Conservation (phyloP, 2,329 filamentous ascomycete genomes). For the Xylaria sp. region DNA sequence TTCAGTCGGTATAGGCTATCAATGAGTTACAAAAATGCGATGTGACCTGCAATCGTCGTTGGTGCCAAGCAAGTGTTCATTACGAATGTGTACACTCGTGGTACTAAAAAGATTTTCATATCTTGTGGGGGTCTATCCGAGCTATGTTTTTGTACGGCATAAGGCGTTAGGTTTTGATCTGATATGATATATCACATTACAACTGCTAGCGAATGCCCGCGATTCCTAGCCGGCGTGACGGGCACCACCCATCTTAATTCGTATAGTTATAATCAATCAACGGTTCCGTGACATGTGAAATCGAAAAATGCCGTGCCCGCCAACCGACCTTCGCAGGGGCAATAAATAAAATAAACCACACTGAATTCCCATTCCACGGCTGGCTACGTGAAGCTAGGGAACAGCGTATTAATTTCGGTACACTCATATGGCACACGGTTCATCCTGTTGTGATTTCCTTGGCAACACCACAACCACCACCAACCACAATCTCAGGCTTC, state of each 20-base stretch:
- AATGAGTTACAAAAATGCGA: neutral
- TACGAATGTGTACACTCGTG: too few relatives aligned
- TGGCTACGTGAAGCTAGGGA: slow-evolving; percentile 4
- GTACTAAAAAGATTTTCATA: neutral
- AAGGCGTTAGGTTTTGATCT: too few relatives aligned
- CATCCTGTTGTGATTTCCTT: slow-evolving; percentile 4
- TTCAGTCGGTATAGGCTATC: neutral
- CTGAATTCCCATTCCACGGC: neutral
- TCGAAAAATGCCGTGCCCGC: neutral
- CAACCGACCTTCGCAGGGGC: too few relatives aligned
- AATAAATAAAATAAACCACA: neutral
- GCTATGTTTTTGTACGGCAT: too few relatives aligned
- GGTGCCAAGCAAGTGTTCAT: too few relatives aligned
- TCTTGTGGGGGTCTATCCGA: neutral
- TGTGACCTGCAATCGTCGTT: neutral
- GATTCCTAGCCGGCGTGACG: neutral
- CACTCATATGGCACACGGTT: neutral
- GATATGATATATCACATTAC: too few relatives aligned
- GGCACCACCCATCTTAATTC: neutral
- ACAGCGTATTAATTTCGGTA: neutral
- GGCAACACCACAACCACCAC: neutral
- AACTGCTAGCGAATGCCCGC: neutral
- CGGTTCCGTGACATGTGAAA: neutral
- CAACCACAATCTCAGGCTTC: neutral
- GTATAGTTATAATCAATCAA: neutral